phyloP scores from a whole-genome alignment of 768 basidiomycete genomes.

The Hygrophorus russula region DNA sequence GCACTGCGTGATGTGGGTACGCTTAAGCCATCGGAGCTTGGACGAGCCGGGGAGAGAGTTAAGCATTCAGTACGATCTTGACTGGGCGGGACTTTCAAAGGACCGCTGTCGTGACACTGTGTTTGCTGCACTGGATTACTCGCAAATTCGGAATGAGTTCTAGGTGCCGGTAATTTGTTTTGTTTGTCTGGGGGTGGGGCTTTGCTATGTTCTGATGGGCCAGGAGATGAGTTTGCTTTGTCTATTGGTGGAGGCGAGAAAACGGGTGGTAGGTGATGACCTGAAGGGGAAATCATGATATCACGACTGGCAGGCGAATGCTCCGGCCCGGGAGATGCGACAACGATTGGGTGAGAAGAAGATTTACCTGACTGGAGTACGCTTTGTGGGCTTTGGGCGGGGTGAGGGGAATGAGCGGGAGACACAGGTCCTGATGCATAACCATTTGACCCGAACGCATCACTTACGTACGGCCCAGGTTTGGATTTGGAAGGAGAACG shows the following conservation, averaged over 20 bases:
- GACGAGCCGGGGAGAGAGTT: background rate
- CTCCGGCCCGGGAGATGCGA: slow-evolving; percentile 23
- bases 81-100: slow-evolving; percentile 25
- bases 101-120: slow-evolving; percentile 34
- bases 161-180: slow-evolving; percentile 29
- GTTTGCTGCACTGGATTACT: slow-evolving; percentile 21
- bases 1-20: slow-evolving; percentile 27
- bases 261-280: background rate
- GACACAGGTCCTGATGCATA: slow-evolving; percentile 8
- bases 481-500: slow-evolving; percentile 20
- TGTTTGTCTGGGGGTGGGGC: slow-evolving; percentile 21
- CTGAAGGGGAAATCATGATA: background rate
- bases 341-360: slow-evolving; percentile 25
- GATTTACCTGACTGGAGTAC: slow-evolving; percentile 11
- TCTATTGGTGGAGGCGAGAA: background rate
- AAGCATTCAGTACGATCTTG: slow-evolving; percentile 11
- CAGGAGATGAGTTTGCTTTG: no score
- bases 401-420: slow-evolving; percentile 3
- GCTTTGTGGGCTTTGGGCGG: no score
- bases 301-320: background rate
- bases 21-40: slow-evolving; percentile 16
- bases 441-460: slow-evolving; percentile 23
- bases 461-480: slow-evolving; percentile 22
- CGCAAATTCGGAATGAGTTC: slow-evolving; percentile 8
- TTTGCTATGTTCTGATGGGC: slow-evolving; percentile 7